phyloP scores from a whole-genome alignment of 139 green algal genomes.

The Chlorella sp. region DNA sequence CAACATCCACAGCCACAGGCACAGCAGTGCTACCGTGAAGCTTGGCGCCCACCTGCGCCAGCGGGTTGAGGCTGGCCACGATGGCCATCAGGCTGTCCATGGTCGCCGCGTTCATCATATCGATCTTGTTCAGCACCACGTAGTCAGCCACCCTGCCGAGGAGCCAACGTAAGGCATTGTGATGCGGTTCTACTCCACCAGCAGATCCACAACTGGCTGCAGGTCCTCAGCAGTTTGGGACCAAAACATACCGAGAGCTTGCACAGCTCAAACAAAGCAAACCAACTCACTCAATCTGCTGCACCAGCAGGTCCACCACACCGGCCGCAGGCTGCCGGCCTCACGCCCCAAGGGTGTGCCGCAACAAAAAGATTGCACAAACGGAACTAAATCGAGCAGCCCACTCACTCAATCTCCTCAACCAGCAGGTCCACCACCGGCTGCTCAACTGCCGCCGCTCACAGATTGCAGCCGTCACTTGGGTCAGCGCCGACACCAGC shows the following conservation, averaged over 20 bases:
- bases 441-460: background rate
- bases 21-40: background rate
- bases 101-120: conserved; percentile 63
- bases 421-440: background rate
- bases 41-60: conserved; percentile 57
- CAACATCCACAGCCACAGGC: background rate
- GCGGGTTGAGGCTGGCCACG: conserved; percentile 82
- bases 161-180: no score
- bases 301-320: no score
- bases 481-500: no score
- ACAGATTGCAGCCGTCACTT: background rate
- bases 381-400: background rate
- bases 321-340: no score
- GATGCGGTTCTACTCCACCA: no score
- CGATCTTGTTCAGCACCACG: conserved; percentile 92
- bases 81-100: conserved; percentile 71
- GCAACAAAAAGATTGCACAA: no score
- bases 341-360: no score
- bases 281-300: no score
- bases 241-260: no score
- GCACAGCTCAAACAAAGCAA: no score
- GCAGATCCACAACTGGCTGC: no score
- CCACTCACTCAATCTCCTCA: background rate
- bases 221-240: no score
- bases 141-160: conserved; percentile 77